phyloP scores from a whole-genome alignment of 1,139 yeast genomes.

The Pneumocystis oryctolagi region DNA sequence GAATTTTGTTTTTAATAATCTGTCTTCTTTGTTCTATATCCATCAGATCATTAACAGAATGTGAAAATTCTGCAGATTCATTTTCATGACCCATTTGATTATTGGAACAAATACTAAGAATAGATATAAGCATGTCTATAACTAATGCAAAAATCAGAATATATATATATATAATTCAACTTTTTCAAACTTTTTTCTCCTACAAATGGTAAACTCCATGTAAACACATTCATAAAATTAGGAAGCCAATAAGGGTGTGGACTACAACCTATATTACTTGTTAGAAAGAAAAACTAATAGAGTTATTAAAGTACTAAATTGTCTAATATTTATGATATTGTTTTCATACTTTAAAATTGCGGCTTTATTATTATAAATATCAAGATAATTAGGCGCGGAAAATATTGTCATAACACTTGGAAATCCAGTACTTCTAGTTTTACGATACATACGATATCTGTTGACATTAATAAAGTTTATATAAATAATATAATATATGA shows the following conservation, averaged over 20 bases:
- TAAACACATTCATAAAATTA: constrained; percentile 90
- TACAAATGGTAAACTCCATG: constrained; percentile 95
- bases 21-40: constrained; percentile 32
- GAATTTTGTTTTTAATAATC: constrained; percentile 70
- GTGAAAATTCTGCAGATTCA: constrained; percentile 12
- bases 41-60: constrained; percentile 11
- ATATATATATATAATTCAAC: neutral
- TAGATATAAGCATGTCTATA: constrained; percentile 82
- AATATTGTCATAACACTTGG: constrained; percentile 85
- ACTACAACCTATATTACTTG: constrained; percentile 33
- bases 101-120: constrained; percentile 84
- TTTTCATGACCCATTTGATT: constrained; percentile 73
- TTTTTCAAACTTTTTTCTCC: constrained; percentile 49
- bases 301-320: constrained; percentile 35
- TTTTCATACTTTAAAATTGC: constrained; percentile 85
- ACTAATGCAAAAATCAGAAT: constrained; percentile 25
- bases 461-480: neutral
- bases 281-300: neutral
- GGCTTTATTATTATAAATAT: constrained; percentile 86
- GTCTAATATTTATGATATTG: constrained; percentile 79
- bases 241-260: constrained; percentile 98
- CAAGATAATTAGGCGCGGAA: constrained; percentile 92
- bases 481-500: constrained; percentile 22
- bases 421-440: constrained; percentile 77
- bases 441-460: constrained; percentile 60